Conservation (phyloP, 106 monocot species). For the Allium fistulosum region DNA sequence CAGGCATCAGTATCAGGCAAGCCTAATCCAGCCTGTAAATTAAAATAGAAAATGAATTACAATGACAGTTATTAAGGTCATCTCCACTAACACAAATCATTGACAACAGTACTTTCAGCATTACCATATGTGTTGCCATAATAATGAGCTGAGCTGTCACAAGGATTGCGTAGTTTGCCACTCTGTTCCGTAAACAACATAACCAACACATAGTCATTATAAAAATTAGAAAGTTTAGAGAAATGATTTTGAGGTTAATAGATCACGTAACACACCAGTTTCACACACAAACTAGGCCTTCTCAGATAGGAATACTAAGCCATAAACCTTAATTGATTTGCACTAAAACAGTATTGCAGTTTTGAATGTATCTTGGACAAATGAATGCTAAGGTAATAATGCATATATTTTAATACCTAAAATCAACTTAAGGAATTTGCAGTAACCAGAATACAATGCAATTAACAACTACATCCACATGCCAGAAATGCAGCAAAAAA, state of each 20-base stretch:
- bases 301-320: too few species aligned
- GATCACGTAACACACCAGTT: too few species aligned
- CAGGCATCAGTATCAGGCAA: slow-evolving; percentile 81
- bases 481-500: neutral
- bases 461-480: too few species aligned
- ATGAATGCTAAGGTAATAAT: too few species aligned
- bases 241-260: neutral
- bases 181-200: slow-evolving; percentile 35
- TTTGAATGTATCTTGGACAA: too few species aligned
- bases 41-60: neutral
- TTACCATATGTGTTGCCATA: slow-evolving; percentile 95
- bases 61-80: neutral
- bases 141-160: slow-evolving; percentile 82
- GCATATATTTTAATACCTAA: too few species aligned
- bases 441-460: too few species aligned
- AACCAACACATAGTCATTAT: neutral
- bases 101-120: neutral
- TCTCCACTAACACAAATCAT: neutral
- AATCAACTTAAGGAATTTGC: too few species aligned
- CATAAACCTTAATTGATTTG: too few species aligned
- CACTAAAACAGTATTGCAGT: too few species aligned
- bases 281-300: too few species aligned
- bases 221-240: neutral
- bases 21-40: slow-evolving; percentile 80
- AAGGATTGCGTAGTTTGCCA: slow-evolving; percentile 74